phyloP scores from a whole-genome alignment of 2,329 filamentous ascomycete genomes.

The Verticillium nonalfalfae region DNA sequence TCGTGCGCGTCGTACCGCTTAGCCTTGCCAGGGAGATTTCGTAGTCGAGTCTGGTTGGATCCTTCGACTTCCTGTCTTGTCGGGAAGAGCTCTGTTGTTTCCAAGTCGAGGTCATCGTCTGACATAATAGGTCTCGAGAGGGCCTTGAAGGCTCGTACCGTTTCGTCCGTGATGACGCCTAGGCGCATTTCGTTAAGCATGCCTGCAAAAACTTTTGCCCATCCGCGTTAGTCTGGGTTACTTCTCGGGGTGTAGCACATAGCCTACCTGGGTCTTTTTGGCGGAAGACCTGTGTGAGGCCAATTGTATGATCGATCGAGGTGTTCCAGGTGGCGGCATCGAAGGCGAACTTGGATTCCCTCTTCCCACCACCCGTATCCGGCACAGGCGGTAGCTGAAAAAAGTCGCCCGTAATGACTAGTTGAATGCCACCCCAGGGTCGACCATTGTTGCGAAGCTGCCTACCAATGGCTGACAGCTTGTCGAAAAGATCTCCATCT shows the following conservation, averaged over 20 bases:
- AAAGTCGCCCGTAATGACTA: slow-evolving; percentile 95
- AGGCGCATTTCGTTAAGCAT: slow-evolving; percentile 99
- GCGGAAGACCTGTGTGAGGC: slow-evolving; percentile 91
- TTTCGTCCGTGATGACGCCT: slow-evolving; percentile 70
- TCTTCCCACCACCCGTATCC: slow-evolving; percentile 51
- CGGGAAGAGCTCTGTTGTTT: slow-evolving; percentile 79
- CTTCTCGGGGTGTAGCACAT: not conserved
- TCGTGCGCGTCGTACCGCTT: slow-evolving; percentile 71
- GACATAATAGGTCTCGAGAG: slow-evolving; percentile 67
- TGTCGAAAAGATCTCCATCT: slow-evolving; percentile 94
- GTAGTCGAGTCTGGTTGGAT: slow-evolving; percentile 73
- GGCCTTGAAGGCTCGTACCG: slow-evolving; percentile 68
- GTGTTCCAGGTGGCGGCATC: slow-evolving; percentile 89
- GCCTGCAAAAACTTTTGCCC: slow-evolving; percentile 63
- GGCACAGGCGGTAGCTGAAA: slow-evolving; percentile 95
- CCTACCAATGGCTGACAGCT: slow-evolving; percentile 82
- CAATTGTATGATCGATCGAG: slow-evolving; percentile 91
- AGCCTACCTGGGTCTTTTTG: slow-evolving; percentile 70
- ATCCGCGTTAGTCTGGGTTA: not conserved
- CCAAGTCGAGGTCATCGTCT: slow-evolving; percentile 66
- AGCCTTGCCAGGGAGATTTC: slow-evolving; percentile 60
- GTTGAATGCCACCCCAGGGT: slow-evolving; percentile 91
- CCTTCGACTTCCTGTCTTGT: slow-evolving; percentile 84
- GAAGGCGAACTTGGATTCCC: slow-evolving; percentile 81
- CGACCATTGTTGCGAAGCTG: slow-evolving; percentile 83